Conservation (phyloP, 257 asterid genomes). For the Nicotiana tomentosiformis region DNA sequence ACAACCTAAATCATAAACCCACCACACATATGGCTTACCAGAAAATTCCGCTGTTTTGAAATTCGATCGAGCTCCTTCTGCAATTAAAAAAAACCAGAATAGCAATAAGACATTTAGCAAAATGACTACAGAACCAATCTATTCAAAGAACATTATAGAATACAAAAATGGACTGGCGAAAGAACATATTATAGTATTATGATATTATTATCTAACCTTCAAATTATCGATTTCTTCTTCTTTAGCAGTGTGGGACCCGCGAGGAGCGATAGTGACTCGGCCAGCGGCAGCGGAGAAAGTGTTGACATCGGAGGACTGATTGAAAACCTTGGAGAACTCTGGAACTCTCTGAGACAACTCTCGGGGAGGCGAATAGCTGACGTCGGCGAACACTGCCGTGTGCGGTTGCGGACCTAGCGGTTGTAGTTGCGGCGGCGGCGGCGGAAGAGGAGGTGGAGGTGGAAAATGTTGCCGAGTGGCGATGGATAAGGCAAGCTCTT, state of each 20-base stretch:
- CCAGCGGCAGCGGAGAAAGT: not conserved
- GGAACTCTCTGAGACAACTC: constrained; percentile 64
- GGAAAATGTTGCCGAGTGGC: constrained; percentile 13
- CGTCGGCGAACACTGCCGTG: constrained; percentile 6
- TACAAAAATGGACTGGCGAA: not conserved
- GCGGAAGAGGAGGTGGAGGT: constrained; percentile 13
- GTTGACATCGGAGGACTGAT: not conserved
- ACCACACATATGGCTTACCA: constrained; percentile 35
- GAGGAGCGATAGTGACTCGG: constrained; percentile 15
- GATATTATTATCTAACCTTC: constrained; percentile 36
- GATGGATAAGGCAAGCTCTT: constrained; percentile 38
- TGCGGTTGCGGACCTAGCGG: not conserved
- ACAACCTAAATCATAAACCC: not conserved
- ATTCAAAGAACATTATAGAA: not conserved
- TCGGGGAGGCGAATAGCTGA: constrained; percentile 73
- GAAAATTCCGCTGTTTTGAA: constrained; percentile 42
- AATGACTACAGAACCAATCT: not conserved
- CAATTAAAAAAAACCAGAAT: constrained; percentile 10
- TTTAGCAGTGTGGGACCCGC: constrained; percentile 20
- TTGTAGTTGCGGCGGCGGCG: constrained; percentile 18
- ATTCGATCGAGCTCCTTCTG: constrained; percentile 75
- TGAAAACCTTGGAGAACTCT: not conserved
- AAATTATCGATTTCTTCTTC: constrained; percentile 42
- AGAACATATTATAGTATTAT: not conserved
- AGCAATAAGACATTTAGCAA: not conserved